These are phyloP conservation scores for Candida patagonica DNA, from an alignment of 805 yeast genomes.

Conservation along the genomic window DNA sequence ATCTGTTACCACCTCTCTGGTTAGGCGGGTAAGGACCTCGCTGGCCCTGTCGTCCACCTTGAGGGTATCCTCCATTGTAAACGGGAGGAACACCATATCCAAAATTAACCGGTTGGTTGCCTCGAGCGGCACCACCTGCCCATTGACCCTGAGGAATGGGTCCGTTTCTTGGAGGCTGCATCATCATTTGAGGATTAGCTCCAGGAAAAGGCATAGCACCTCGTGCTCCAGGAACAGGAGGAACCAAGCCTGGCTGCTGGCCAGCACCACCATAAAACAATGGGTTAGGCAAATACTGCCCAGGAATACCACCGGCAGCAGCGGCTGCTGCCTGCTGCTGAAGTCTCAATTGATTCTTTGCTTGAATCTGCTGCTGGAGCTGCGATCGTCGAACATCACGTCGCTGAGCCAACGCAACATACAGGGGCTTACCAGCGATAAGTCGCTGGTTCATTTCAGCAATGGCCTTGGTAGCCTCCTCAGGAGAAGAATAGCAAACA, in stretches of 20 bases:
- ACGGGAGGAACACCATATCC: slow-evolving; percentile 82
- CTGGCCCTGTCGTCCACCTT: slow-evolving; percentile 22
- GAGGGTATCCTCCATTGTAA: slow-evolving; percentile 31
- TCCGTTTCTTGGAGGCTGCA: slow-evolving; percentile 27
- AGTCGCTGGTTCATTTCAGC: slow-evolving; percentile 97
- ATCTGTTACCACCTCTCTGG: slow-evolving; percentile 14
- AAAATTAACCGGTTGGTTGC: slow-evolving; percentile 81
- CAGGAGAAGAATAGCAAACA: slow-evolving; percentile 66
- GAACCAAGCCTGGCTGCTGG: slow-evolving; percentile 76
- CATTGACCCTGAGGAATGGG: slow-evolving; percentile 31
- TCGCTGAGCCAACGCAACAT: slow-evolving; percentile 98
- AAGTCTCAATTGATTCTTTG: slow-evolving; percentile 96
- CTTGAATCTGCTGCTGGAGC: slow-evolving; percentile 95
- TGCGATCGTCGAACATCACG: slow-evolving; percentile 96
- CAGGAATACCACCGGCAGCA: slow-evolving; percentile 61
- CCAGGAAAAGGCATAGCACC: slow-evolving; percentile 31
- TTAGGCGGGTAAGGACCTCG: slow-evolving; percentile 14
- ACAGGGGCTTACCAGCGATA: slow-evolving; percentile 90
- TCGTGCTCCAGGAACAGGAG: slow-evolving; percentile 63
- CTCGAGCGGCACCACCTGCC: slow-evolving; percentile 41
- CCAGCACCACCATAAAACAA: slow-evolving; percentile 51
- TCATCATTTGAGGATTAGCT: slow-evolving; percentile 29
- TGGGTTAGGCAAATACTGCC: slow-evolving; percentile 70
- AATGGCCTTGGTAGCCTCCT: slow-evolving; percentile 98
- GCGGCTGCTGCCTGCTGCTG: slow-evolving; percentile 84